Conservation (phyloP, 139 green algal genomes). For the Cymbomonas tetramitiformis region DNA sequence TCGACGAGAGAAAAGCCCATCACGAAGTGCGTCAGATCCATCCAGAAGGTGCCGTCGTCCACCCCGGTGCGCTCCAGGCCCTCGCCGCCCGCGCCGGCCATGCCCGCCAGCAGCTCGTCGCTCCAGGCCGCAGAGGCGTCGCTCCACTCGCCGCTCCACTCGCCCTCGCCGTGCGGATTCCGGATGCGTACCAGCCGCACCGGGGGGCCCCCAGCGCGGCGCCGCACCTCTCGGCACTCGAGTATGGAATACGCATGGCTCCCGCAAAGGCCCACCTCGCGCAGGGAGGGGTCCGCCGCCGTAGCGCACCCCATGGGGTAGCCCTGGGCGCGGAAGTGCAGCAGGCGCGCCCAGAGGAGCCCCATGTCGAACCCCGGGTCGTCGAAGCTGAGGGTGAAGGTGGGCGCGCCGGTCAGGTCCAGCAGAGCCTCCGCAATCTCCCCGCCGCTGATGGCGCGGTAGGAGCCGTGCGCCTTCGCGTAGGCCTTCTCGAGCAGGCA, state of each 20-base stretch:
- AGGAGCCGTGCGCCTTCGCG: conserved; percentile 20
- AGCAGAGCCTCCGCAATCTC: conserved; percentile 20
- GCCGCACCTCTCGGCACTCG: conserved; percentile 11
- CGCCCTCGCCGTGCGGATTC: conserved; percentile 14
- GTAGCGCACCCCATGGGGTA: conserved; percentile 23
- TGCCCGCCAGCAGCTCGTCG: not conserved
- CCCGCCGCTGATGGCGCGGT: conserved; percentile 20
- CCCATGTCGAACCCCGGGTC: conserved; percentile 8
- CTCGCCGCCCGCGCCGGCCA: not conserved
- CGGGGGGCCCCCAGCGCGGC: not conserved
- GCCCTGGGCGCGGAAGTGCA: not conserved
- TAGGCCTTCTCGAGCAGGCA: conserved; percentile 24
- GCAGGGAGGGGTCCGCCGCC: not conserved
- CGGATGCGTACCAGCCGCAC: conserved; percentile 13
- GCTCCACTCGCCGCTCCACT: conserved; percentile 21
- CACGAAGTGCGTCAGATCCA: conserved; percentile 14
- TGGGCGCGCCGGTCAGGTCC: conserved; percentile 19
- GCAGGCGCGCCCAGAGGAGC: not conserved
- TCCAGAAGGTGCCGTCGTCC: conserved; percentile 25
- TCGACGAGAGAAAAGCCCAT: conserved; percentile 12
- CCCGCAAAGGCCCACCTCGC: conserved; percentile 2
- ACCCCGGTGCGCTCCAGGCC: conserved; percentile 3
- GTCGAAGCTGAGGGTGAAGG: conserved; percentile 11
- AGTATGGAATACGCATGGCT: conserved; percentile 19
- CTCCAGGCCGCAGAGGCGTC: not conserved